These are phyloP conservation scores for Lactarius evosmus DNA, from an alignment of 768 basidiomycete genomes.

Conservation along the genomic window DNA sequence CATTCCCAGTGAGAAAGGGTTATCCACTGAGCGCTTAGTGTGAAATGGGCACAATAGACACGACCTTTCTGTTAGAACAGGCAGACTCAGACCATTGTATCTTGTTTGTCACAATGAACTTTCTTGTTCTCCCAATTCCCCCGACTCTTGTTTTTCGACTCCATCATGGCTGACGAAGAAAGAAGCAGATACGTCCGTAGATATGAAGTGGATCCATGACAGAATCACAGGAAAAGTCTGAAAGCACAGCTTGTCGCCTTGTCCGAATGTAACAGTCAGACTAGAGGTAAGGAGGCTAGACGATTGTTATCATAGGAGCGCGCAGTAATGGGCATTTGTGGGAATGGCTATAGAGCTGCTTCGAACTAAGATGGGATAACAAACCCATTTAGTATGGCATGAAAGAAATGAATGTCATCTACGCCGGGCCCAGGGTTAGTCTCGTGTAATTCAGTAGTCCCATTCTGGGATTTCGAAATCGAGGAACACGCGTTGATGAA, in stretches of 20 bases:
- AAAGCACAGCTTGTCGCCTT: not conserved
- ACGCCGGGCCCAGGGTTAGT: not conserved
- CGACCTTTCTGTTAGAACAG: not conserved
- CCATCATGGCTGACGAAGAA: not conserved
- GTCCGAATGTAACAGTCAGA: not conserved
- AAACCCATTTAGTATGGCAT: not conserved
- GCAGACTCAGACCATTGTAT: not conserved
- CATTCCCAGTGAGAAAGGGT: not conserved
- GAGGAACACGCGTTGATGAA: not conserved
- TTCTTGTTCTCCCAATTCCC: not conserved
- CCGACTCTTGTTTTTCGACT: not conserved
- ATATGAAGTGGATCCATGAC: conserved; percentile 10
- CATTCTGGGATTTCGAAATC: not conserved
- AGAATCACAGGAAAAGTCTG: not conserved
- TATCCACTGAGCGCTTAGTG: not conserved
- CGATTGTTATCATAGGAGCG: not conserved
- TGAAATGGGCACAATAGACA: not conserved
- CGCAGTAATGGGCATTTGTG: not conserved
- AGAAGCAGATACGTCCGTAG: not conserved
- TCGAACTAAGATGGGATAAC: not conserved
- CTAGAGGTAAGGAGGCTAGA: not conserved
- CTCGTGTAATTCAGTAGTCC: not conserved
- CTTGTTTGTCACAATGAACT: not conserved
- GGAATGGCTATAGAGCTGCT: not conserved
- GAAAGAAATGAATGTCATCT: not conserved